A percentile compares a stretch with the other conserved stretches of the same genome.
Conservation (phyloP, 75 land plant genomes). For the Pinus tabuliformis region DNA sequence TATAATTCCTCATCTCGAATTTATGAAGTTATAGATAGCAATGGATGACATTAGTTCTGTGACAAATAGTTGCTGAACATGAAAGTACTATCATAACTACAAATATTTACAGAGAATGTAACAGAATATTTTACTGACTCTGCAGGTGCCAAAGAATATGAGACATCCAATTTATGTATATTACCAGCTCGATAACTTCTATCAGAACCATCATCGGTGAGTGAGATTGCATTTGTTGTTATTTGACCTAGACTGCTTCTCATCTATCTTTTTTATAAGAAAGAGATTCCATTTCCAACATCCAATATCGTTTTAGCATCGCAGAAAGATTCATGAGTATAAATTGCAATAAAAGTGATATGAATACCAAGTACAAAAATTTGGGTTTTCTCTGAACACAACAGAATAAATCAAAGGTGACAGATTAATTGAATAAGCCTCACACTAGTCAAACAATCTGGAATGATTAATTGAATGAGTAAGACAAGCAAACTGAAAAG, state of each 20-base stretch:
- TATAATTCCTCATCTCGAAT: not conserved
- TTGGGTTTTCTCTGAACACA: not conserved
- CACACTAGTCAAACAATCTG: too few relatives aligned
- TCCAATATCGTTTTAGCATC: too few relatives aligned
- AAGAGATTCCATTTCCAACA: too few relatives aligned
- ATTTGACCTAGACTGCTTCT: not conserved
- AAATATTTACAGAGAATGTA: not conserved
- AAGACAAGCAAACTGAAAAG: too few relatives aligned
- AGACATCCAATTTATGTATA: slow-evolving; percentile 78
- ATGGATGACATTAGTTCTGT: not conserved
- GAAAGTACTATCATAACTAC: not conserved
- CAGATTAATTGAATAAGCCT: too few relatives aligned
- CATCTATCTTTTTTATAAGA: not conserved
- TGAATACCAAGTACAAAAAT: too few relatives aligned
- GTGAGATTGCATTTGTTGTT: not conserved
- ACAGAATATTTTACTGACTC: not conserved
- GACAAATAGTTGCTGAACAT: too few relatives aligned
- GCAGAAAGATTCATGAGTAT: too few relatives aligned
- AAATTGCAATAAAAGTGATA: too few relatives aligned
- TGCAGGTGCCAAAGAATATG: slow-evolving; percentile 80
- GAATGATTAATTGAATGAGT: too few relatives aligned
- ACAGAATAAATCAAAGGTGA: too few relatives aligned
- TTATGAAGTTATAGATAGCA: not conserved
- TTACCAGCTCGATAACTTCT: slow-evolving; percentile 92
- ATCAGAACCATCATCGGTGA: slow-evolving; percentile 93